These are phyloP conservation scores for Calonectria honghensis DNA, from an alignment of 2,329 filamentous ascomycete genomes.

Conservation along the genomic window DNA sequence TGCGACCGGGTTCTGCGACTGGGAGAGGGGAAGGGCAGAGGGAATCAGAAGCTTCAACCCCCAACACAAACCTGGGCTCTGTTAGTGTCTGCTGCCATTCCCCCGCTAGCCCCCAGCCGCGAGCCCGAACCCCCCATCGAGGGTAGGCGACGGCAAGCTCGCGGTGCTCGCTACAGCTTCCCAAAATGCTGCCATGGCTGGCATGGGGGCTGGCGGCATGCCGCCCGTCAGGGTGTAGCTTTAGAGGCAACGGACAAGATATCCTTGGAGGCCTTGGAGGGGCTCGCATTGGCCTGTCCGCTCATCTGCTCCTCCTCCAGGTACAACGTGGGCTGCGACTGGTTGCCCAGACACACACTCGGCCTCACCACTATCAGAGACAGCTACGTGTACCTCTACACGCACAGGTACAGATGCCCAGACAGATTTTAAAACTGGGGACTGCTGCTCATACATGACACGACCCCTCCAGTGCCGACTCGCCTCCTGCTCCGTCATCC, in stretches of 20 bases:
- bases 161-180: constrained; percentile 28
- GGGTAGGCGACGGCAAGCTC: background rate
- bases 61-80: constrained; percentile 26
- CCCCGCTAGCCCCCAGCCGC: constrained; percentile 2
- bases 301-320: constrained; percentile 18
- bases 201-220: constrained; percentile 23
- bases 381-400: constrained; percentile 29
- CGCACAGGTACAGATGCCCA: constrained; percentile 39
- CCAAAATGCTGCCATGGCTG: constrained; percentile 21
- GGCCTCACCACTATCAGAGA: constrained; percentile 21
- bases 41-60: constrained; percentile 3
- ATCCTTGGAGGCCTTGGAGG: background rate
- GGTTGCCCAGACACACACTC: constrained; percentile 31
- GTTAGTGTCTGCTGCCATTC: constrained; percentile 15
- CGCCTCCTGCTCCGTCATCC: constrained; percentile 54
- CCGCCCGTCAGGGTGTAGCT: constrained; percentile 29
- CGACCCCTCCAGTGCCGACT: constrained; percentile 58
- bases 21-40: background rate
- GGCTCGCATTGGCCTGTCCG: constrained; percentile 13
- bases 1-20: background rate
- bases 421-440: constrained; percentile 55
- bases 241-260: constrained; percentile 3
- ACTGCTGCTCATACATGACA: constrained; percentile 57
- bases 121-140: background rate
- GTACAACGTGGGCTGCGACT: constrained; percentile 15